Base-by-base conservation (phyloP, 129 eudicot genomes). In the Oenanthe sinensis region DNA sequence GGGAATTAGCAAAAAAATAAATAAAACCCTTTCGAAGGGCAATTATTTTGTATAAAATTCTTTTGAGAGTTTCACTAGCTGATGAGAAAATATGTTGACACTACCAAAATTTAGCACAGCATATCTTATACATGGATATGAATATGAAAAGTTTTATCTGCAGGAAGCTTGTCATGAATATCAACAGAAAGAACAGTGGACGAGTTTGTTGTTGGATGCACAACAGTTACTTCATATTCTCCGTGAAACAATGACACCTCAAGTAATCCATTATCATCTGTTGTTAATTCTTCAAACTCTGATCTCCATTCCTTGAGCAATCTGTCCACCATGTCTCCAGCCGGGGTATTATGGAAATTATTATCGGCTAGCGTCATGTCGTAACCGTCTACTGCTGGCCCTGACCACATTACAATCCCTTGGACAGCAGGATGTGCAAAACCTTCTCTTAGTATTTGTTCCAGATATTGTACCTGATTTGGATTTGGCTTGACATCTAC, bases 371-470 rank as follows among this genome's bases (percentile, higher is more conserved):
- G 71, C 24, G 91, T 84, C 96, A 90, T 89, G 42, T 50, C 48
- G 50, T 24, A 79, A 22, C 88, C 85, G 3, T 71, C 19, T 15
- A 85, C 85, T 42, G 81, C 43, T 84, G 88, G 88, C 5, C 90
- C 88, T 22, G 90, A 72, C 98, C 98, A 93, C 30, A 93, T 2
- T n/a, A 91, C 71, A 11, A 93, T 89, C 19, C 97, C 97, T 44
- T 80, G 36, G 6, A 93, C 87, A 0, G 88, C 83, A 45, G 87
- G 87, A 75, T 93, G 96, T 2, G 91, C 79, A 68, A 82, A 87
- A 4, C 86, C 84, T 75, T 93, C 98, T 76, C 85, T 81, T 19
- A 93, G 42, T 22, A 89, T 79, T 62, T 88, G 85, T 24, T 88
- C 90, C 77, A 93, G 76, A 70, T 70, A 62, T 39, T 26, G 26